Base-by-base conservation (phyloP, 345 rosid genomes). In the Streptanthus diversifolius region DNA sequence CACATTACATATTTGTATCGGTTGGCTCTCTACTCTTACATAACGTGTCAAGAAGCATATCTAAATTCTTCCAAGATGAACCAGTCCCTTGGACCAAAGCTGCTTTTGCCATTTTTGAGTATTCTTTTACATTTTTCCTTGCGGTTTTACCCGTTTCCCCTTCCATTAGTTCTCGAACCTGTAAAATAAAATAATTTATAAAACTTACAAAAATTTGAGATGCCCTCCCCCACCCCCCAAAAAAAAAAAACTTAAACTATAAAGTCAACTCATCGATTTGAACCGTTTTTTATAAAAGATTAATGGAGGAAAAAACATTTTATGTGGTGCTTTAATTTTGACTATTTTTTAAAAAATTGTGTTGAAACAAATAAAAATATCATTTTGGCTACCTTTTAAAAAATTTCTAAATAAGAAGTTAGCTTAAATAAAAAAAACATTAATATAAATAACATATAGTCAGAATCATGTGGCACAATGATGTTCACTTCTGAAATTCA, bases 161-260 rank as follows among this genome's bases (percentile, higher is more conserved):
- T 62, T 83, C 92, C 87, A 93, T 88, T 72, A 93, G 37, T 61
- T 84, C 92, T 60, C 54, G 77, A 53, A 88, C 83, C 76, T 71
- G 25, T 52, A 22, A 53, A 24, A 21, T 3, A 7, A 48, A 53
- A 55, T 2, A 17, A 15, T 13, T 43, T 37, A 27, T 48, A 18
- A 65, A 9, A 37, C 13, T 25, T 43, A 19, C 30, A 19, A 18
- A 48, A 48, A 19, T 1, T 9, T 18, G 6, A 40, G 4, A 32
- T 18, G 8, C 5, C 7, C 0, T 1, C 32, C 14, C 11, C 10
- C 11, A 32, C 19, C 55, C 3, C 6, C n/a, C n/a, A n/a, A n/a
- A n/a, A n/a, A n/a, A n/a, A n/a, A n/a, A n/a, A n/a, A n/a, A n/a
- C n/a, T n/a, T n/a, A n/a, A 18, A 32, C 9, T 32, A 32, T 19